A percentile compares a stretch with the other conserved stretches of the same genome.
These are phyloP conservation scores for Pichia sp. DNA, from an alignment of 1,139 yeast genomes.

Conservation along the genomic window DNA sequence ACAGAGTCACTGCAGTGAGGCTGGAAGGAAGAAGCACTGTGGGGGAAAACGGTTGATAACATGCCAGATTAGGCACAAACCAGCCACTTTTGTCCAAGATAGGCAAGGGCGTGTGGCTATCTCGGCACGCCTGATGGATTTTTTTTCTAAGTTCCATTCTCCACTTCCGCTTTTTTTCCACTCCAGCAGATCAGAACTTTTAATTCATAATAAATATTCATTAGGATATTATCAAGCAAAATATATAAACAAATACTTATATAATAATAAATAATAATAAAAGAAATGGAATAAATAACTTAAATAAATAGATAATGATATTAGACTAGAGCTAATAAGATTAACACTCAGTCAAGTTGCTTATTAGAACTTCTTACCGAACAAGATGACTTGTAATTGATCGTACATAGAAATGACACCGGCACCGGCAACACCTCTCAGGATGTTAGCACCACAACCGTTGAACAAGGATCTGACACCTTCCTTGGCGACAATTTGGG, in stretches of 20 bases:
- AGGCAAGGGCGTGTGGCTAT: not conserved
- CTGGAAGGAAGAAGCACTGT: not conserved
- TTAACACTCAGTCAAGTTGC: slow-evolving; percentile 18
- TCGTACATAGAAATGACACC: slow-evolving; percentile 80
- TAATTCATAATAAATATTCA: slow-evolving; percentile 16
- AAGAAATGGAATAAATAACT: slow-evolving; percentile 4
- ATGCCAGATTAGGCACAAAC: not conserved
- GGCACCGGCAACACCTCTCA: slow-evolving; percentile 87
- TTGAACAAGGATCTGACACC: slow-evolving; percentile 71
- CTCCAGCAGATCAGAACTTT: not conserved
- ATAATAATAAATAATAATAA: slow-evolving; percentile 5
- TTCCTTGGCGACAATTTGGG: slow-evolving; percentile 66
- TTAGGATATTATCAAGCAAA: slow-evolving; percentile 10
- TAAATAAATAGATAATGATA: not conserved
- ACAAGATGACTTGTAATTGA: slow-evolving; percentile 67
- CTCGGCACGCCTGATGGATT: not conserved
- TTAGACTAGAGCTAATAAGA: not conserved
- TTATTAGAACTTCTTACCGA: slow-evolving; percentile 68
- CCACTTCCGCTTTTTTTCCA: not conserved
- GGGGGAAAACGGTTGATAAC: not conserved
- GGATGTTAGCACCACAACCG: slow-evolving; percentile 86
- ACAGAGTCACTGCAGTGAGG: not conserved
- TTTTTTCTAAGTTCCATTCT: not conserved
- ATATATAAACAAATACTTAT: slow-evolving; percentile 12
- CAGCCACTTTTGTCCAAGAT: not conserved